Base-by-base conservation (phyloP, 2,329 filamentous ascomycete genomes). In the Colletotrichum sidae region DNA sequence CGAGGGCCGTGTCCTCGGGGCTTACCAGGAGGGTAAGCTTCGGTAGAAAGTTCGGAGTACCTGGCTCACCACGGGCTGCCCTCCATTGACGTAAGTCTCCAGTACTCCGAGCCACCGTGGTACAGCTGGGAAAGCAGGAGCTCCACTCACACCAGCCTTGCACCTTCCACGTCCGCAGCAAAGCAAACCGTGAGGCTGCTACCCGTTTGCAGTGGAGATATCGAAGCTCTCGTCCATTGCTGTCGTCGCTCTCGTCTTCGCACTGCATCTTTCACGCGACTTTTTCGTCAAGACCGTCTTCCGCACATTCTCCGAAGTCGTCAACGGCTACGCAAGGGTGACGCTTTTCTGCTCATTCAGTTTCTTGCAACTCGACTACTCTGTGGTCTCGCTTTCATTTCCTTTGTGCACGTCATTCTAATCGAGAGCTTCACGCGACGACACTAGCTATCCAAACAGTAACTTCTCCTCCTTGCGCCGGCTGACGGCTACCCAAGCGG, bases 201-300 rank as follows among this genome's bases (percentile, higher is more conserved):
- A 65, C 55, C 44, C 55, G 60, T 44, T 65, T 60, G 55, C 49
- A 39, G 64, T 67, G 64, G 64, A 51, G 59, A 25, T 25, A 25
- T 60, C 47, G 34, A 60, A 64, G 60, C 64, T 67, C 50, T 49
- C 25, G 4, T 25, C 25, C 25, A 25, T 25, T 57, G 37, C 46
- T 41, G 13, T 8, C 34, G 45, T 49, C 46, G 38, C 54, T 64
- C 25, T 25, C 25, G 25, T 60, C 51, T 54, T 52, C 49, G 54
- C 54, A 60, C 64, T 64, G 50, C 64, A 8, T 65, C 37, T 65
- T 65, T 59, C 64, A 60, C 60, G 54, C 64, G 64, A 67, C 47
- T 52, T 49, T 49, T 33, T 35, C 11, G 41, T 49, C 34, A 25
- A 25, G 25, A 25, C 25, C 25, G 53, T 52, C 50, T 51, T 55